These are phyloP conservation scores for Petunia hybrid DNA, from an alignment of 305 asterid species.

Conservation along the genomic window DNA sequence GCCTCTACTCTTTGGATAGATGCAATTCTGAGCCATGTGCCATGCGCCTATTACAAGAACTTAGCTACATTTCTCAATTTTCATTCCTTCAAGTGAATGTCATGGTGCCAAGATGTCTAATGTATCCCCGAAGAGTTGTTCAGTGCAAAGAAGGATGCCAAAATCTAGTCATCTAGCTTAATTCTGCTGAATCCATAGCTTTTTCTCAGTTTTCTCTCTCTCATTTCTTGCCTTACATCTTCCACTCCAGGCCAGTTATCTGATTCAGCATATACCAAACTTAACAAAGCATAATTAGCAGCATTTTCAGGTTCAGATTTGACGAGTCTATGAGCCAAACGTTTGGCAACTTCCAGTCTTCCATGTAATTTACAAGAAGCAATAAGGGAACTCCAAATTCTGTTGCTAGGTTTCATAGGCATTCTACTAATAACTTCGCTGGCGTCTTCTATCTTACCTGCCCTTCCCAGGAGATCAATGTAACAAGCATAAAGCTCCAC, in stretches of 20 bases:
- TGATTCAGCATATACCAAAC: conserved; percentile 68
- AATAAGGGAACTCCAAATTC: conserved; percentile 63
- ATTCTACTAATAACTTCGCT: conserved; percentile 51
- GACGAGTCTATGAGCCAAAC: conserved; percentile 49
- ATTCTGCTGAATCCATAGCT: conserved; percentile 62
- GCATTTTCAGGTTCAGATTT: conserved; percentile 69
- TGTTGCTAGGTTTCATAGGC: conserved; percentile 49
- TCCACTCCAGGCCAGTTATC: conserved; percentile 71
- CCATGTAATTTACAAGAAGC: conserved; percentile 69
- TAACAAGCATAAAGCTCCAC: conserved; percentile 72
- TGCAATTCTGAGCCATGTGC: not conserved
- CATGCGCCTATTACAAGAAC: not conserved
- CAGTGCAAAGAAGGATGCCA: conserved; percentile 18
- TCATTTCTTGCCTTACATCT: conserved; percentile 60
- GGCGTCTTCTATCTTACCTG: conserved; percentile 68
- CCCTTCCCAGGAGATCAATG: conserved; percentile 77
- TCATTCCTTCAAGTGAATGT: not conserved
- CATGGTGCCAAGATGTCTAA: not conserved
- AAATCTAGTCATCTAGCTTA: conserved; percentile 33
- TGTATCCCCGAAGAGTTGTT: not conserved
- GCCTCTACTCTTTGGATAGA: not conserved
- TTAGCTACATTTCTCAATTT: not conserved
- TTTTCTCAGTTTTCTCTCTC: conserved; percentile 49
- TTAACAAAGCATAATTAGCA: conserved; percentile 59
- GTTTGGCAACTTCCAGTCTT: conserved; percentile 65